Percentiles rank a stretch among this genome's conserved stretches.
phyloP scores from a whole-genome alignment of 441 rosid species.

The Lepidium campestre region DNA sequence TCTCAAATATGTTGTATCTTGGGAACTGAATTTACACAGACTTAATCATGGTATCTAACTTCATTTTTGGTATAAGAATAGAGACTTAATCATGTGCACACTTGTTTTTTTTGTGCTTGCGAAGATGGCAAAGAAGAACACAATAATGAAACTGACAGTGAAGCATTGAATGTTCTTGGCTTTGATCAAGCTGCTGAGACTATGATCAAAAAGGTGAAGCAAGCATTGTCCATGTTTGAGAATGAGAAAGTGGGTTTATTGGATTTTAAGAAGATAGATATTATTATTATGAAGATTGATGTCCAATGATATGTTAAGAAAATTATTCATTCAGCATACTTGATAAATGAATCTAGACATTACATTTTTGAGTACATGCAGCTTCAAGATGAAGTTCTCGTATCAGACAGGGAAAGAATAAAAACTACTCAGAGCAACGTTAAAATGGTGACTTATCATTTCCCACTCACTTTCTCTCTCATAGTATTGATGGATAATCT shows the following conservation, averaged over 20 bases:
- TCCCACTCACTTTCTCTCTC: slow-evolving; percentile 9
- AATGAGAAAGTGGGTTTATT: neutral
- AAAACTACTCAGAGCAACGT: slow-evolving; percentile 83
- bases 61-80: neutral
- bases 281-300: neutral
- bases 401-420: slow-evolving; percentile 91
- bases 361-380: slow-evolving; percentile 32
- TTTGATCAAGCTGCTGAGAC: slow-evolving; percentile 80
- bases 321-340: neutral
- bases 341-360: neutral
- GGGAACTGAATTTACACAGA: neutral
- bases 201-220: slow-evolving; percentile 86
- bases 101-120: slow-evolving; percentile 10
- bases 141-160: slow-evolving; percentile 36
- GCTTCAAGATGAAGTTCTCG: slow-evolving; percentile 96
- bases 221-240: slow-evolving; percentile 44
- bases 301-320: neutral
- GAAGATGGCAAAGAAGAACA: slow-evolving; percentile 63
- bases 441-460: slow-evolving; percentile 54
- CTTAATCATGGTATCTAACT: slow-evolving; percentile 8
- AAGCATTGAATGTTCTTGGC: slow-evolving; percentile 45
- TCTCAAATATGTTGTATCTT: neutral
- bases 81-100: neutral
- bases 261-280: neutral
- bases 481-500: slow-evolving; percentile 11